Evolutionary conservation across 2,329 filamentous ascomycete species (phyloP).

Genomic region (Aspergillus udagawae): DNA sequence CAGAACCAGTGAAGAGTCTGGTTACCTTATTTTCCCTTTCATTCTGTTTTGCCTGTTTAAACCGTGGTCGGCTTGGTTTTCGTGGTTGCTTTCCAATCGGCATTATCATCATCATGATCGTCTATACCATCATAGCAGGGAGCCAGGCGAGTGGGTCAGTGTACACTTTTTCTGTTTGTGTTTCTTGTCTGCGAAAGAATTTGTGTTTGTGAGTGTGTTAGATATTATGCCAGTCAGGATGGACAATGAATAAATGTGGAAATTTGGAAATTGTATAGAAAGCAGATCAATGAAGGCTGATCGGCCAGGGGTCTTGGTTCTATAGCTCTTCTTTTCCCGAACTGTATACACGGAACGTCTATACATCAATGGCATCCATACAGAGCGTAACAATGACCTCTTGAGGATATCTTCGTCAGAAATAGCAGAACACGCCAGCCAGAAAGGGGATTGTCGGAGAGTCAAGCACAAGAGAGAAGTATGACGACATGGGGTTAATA

Average conservation of each 20-base stretch:
- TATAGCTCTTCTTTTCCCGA: background rate
- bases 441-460: too few relatives aligned
- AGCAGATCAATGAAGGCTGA: conserved; percentile 1
- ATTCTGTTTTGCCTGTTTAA: conserved; percentile 9
- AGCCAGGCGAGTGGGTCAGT: conserved; percentile 23
- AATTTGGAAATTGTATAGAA: conserved; percentile 18
- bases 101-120: conserved; percentile 17
- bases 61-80: conserved; percentile 11
- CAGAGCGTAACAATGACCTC: background rate
- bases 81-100: conserved; percentile 17
- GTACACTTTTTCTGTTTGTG: conserved; percentile 12
- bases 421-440: background rate
- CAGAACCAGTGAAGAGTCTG: background rate
- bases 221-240: conserved; percentile 14
- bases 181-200: conserved; percentile 9
- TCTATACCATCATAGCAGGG: conserved; percentile 27
- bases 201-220: conserved; percentile 10
- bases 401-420: background rate
- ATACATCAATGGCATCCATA: background rate
- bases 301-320: background rate
- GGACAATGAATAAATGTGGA: conserved; percentile 16
- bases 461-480: background rate
- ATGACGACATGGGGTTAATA: background rate
- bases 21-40: conserved; percentile 4
- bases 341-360: background rate